These are phyloP conservation scores for Emericellopsis terricola DNA, from an alignment of 495 filamentous ascomycete genomes.

Conservation along the genomic window DNA sequence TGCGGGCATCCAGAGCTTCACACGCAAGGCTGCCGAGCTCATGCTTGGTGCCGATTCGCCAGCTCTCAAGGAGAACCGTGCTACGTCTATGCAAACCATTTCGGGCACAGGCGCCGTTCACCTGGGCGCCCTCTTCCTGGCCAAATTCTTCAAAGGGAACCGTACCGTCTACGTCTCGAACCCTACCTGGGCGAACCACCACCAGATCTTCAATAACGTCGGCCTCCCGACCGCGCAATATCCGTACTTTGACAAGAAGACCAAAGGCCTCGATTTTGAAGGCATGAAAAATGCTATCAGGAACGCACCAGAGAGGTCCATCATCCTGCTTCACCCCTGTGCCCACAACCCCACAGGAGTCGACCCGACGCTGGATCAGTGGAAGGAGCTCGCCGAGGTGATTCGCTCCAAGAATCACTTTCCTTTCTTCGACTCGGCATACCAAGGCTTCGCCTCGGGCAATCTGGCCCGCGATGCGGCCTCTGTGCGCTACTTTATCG, in stretches of 20 bases:
- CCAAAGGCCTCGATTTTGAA: slow-evolving; percentile 78
- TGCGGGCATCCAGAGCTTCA: slow-evolving; percentile 69
- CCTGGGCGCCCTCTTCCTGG: slow-evolving; percentile 71
- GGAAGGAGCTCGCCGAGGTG: slow-evolving; percentile 68
- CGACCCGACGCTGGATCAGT: slow-evolving; percentile 86
- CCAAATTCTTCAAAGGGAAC: slow-evolving; percentile 51
- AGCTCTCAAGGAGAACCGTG: slow-evolving; percentile 69
- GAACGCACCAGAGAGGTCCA: slow-evolving; percentile 52
- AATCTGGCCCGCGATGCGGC: slow-evolving; percentile 70
- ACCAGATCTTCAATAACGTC: slow-evolving; percentile 96
- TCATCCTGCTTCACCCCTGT: slow-evolving; percentile 90
- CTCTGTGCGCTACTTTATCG: slow-evolving; percentile 83
- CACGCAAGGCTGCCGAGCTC: slow-evolving; percentile 72
- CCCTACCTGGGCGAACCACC: slow-evolving; percentile 96
- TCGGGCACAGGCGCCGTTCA: slow-evolving; percentile 88
- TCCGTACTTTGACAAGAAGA: slow-evolving; percentile 79
- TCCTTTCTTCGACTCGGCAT: slow-evolving; percentile 97
- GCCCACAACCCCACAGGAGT: slow-evolving; percentile 98
- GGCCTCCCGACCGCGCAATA: slow-evolving; percentile 59
- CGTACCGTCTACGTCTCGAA: slow-evolving; percentile 74
- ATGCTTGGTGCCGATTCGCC: slow-evolving; percentile 67
- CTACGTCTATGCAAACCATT: slow-evolving; percentile 60
- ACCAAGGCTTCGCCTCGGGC: slow-evolving; percentile 95
- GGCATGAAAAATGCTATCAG: slow-evolving; percentile 59
- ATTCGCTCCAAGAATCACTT: slow-evolving; percentile 67